Evolutionary conservation across 139 green algal genomes (phyloP), one percentile per base, ranked within the genome.

Genomic region (Astrephomene gubernaculifera): DNA sequence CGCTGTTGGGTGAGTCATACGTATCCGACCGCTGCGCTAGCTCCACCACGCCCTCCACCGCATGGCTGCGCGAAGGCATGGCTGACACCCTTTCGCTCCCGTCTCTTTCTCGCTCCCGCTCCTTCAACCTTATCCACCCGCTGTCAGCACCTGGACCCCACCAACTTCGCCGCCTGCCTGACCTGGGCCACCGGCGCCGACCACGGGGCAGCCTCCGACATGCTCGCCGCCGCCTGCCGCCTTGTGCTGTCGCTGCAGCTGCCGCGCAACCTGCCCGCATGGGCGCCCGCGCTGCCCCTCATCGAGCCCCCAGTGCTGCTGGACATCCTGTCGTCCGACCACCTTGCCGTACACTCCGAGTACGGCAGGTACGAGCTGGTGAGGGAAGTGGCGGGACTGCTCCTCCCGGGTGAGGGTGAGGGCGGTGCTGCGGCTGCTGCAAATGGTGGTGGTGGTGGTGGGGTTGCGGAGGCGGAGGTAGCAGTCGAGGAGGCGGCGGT

Each of bases 161-260:
- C 49, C 43, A 84, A 84, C 78, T 25, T 84, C 2, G 43, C 61
- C 3, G 61, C 78, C 25, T 84, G 78, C 61, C 44, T 84, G 31
- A 44, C 25, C 54, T 84, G 78, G 78, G 78, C 78, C 5, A 84
- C 78, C 19, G 61, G 78, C 17, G 43, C 63, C 31, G 78, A 84
- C n/a, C 78, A 84, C 78, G 78, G 78, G 31, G 63, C 64, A 43
- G 78, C 78, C 27, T 67, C 43, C 33, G 63, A 84, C 43, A 74
- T 74, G 63, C 78, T 84, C n/a, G 61, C 43, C 38, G 64, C 61
- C 78, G 67, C 78, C 31, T 84, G 78, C 78, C 63, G 78, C 41
- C 61, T 31, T 6, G 12, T 84, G 29, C 78, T 84, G 78, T 61
- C 78, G 61, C 60, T 84, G n/a, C 78, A 31, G 0, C 64, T 84